A percentile compares a stretch with the other conserved stretches of the same genome.
Evolutionary conservation across 2,329 filamentous ascomycete species (phyloP).

Genomic region (Ceratocystis lukuohia): DNA sequence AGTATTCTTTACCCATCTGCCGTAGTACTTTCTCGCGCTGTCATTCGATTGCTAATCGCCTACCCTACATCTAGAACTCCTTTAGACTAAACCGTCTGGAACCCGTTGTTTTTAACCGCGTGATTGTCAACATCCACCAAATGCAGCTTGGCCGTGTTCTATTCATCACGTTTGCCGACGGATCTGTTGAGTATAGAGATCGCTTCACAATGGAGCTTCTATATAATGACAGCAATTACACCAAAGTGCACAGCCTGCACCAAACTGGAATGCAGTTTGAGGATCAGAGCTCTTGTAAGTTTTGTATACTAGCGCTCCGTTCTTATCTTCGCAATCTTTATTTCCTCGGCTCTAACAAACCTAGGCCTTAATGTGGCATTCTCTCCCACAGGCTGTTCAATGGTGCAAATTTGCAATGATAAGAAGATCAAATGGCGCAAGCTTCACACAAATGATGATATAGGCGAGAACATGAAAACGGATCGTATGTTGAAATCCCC

Average conservation of each 20-base stretch:
- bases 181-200: constrained; percentile 68
- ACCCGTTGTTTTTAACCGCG: constrained; percentile 51
- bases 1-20: neutral
- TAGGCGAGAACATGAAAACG: constrained; percentile 26
- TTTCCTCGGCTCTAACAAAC: neutral
- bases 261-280: constrained; percentile 67
- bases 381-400: constrained; percentile 47
- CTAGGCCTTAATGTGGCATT: constrained; percentile 46
- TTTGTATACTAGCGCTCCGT: neutral
- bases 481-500: constrained; percentile 10
- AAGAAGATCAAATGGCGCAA: constrained; percentile 46
- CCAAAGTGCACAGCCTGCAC: constrained; percentile 53
- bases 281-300: constrained; percentile 47
- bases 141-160: constrained; percentile 59
- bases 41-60: constrained; percentile 18
- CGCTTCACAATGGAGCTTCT: constrained; percentile 58
- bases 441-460: constrained; percentile 38
- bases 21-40: constrained; percentile 4
- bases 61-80: constrained; percentile 21
- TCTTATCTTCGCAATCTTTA: neutral
- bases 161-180: constrained; percentile 64
- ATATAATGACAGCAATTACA: constrained; percentile 48
- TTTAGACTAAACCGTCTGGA: constrained; percentile 48
- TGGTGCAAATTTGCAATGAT: constrained; percentile 45
- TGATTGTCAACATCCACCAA: constrained; percentile 53